Percentiles rank a stretch among this genome's conserved stretches.
Conservation (phyloP, 768 basidiomycete species). For the Megacollybia marginata region DNA sequence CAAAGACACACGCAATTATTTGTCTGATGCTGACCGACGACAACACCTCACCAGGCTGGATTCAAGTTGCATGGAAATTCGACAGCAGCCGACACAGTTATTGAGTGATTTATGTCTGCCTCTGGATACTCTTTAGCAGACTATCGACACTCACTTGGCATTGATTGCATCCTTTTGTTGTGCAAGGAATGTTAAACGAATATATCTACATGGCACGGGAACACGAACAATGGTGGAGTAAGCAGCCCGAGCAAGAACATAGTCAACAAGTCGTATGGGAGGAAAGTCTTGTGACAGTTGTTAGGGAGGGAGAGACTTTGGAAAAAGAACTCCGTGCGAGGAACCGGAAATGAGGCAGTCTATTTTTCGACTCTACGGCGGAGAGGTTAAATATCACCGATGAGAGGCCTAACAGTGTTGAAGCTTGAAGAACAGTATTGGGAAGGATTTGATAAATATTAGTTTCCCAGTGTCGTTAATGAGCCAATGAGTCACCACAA, state of each 20-base stretch:
- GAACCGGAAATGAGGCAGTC: constrained; percentile 52
- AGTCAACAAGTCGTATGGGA: constrained; percentile 75
- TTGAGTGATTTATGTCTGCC: constrained; percentile 37
- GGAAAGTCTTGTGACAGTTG: constrained; percentile 80
- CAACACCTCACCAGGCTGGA: constrained; percentile 48
- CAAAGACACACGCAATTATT: constrained; percentile 25
- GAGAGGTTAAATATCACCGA: constrained; percentile 57
- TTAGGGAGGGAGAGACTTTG: constrained; percentile 75
- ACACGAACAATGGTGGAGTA: constrained; percentile 74
- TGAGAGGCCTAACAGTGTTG: constrained; percentile 82
- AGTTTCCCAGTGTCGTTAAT: constrained; percentile 90
- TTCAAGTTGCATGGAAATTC: constrained; percentile 69
- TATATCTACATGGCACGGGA: constrained; percentile 64
- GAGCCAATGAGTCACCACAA: constrained; percentile 94
- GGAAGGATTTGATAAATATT: constrained; percentile 95
- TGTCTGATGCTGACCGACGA: constrained; percentile 33
- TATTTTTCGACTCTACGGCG: constrained; percentile 50
- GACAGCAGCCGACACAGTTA: constrained; percentile 54
- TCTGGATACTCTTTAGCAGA: constrained; percentile 17
- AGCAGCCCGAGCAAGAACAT: constrained; percentile 56
- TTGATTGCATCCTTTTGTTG: constrained; percentile 54
- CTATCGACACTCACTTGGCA: constrained; percentile 35
- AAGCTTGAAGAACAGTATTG: constrained; percentile 92
- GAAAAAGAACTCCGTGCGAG: constrained; percentile 70
- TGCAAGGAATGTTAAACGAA: constrained; percentile 55